Evolutionary conservation across 106 monocot species (phyloP).

Genomic region (Acanthochlamys bracteata): DNA sequence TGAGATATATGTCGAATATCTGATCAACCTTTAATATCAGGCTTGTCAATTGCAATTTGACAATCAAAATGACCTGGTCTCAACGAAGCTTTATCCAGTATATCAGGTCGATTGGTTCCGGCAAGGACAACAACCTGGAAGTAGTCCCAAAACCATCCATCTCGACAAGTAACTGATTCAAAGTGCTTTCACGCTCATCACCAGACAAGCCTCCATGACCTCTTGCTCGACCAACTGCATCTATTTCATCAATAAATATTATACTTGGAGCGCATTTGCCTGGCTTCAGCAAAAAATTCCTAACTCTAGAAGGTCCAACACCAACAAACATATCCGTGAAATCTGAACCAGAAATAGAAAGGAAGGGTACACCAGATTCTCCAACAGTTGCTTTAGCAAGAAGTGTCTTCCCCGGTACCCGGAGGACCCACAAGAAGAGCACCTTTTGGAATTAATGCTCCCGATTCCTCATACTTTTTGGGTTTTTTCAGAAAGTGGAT

Average conservation of each 20-base stretch:
- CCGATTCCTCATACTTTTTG: slow-evolving; percentile 91
- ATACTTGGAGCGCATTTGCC: slow-evolving; percentile 45
- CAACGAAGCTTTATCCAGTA: slow-evolving; percentile 30
- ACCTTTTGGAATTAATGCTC: slow-evolving; percentile 98
- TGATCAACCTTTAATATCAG: slow-evolving; percentile 35
- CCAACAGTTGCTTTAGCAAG: slow-evolving; percentile 98
- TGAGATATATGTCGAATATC: slow-evolving; percentile 30
- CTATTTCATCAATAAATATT: slow-evolving; percentile 47
- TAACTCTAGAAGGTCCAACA: slow-evolving; percentile 88
- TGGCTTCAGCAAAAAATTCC: slow-evolving; percentile 93
- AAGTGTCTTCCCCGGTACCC: slow-evolving; percentile 95
- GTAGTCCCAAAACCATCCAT: slow-evolving; percentile 45
- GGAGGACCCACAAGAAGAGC: slow-evolving; percentile 98
- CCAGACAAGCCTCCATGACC: slow-evolving; percentile 22
- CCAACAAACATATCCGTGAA: slow-evolving; percentile 99
- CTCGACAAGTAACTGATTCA: slow-evolving; percentile 41
- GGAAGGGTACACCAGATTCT: slow-evolving; percentile 89
- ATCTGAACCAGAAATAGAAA: slow-evolving; percentile 98
- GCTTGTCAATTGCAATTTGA: slow-evolving; percentile 25
- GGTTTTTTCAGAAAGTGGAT: slow-evolving; percentile 94
- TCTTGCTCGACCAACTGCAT: slow-evolving; percentile 39
- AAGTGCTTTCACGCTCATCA: slow-evolving; percentile 38
- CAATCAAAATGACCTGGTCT: slow-evolving; percentile 46
- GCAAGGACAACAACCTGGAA: slow-evolving; percentile 33
- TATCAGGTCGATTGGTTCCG: slow-evolving; percentile 37